A percentile compares a stretch with the other conserved stretches of the same genome.
Evolutionary conservation across 2,329 filamentous ascomycete genomes (phyloP).

Genomic region (Sporothrix euskadiensis): DNA sequence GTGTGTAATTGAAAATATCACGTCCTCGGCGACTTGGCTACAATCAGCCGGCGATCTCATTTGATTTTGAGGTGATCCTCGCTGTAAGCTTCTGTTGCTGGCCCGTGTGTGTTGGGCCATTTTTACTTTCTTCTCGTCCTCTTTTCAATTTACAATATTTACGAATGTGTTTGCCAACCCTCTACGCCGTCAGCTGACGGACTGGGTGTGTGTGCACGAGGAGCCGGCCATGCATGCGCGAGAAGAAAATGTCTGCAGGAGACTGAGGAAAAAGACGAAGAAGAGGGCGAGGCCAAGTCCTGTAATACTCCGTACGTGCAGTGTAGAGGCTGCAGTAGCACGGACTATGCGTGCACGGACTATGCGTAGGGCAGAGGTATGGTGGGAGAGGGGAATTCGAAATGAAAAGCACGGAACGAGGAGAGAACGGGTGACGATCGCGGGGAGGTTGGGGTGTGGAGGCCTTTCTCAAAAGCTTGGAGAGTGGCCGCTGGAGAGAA

Average conservation of each 20-base stretch:
- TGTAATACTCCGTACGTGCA: neutral
- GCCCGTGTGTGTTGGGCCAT: neutral
- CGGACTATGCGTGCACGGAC: neutral
- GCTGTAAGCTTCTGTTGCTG: neutral
- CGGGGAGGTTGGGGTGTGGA: neutral
- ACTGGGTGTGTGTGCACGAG: slow-evolving; percentile 3
- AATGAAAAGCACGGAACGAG: neutral
- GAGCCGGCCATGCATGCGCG: neutral
- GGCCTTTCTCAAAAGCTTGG: neutral
- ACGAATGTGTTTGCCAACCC: neutral
- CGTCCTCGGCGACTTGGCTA: neutral
- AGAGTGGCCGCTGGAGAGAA: neutral
- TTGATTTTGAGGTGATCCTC: neutral
- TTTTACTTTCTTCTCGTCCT: neutral
- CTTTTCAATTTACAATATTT: neutral
- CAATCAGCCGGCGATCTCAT: neutral
- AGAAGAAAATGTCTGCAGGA: neutral
- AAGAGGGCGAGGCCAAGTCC: neutral
- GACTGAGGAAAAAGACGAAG: neutral
- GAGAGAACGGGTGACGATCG: neutral
- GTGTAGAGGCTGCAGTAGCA: neutral
- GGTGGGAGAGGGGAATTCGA: neutral
- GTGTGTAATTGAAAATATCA: neutral
- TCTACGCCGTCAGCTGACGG: slow-evolving; percentile 4
- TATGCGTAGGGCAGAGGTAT: slow-evolving; percentile 4